Conservation (phyloP, 2,329 filamentous ascomycete species). For the Colletotrichum sojae region DNA sequence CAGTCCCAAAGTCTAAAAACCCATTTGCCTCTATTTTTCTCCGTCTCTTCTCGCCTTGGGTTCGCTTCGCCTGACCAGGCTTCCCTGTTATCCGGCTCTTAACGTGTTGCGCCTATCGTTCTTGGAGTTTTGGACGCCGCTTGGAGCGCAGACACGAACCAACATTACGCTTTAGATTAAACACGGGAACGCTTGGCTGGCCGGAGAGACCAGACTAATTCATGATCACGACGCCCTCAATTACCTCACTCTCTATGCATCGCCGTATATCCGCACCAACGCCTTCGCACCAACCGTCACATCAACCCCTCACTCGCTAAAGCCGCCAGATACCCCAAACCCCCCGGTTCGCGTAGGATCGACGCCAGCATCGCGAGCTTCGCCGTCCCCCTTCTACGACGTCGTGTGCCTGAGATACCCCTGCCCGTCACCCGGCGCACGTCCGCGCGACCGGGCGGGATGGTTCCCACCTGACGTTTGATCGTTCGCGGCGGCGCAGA, state of each 20-base stretch:
- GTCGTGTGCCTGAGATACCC: conserved; percentile 27
- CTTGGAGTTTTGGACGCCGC: neutral
- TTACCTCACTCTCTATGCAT: too few species aligned
- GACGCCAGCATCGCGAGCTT: conserved; percentile 23
- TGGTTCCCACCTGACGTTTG: conserved; percentile 13
- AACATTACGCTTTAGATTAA: too few species aligned
- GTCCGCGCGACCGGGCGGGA: neutral
- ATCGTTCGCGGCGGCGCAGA: conserved; percentile 7
- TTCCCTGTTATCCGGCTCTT: neutral
- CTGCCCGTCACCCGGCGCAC: conserved; percentile 15
- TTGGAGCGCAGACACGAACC: too few species aligned
- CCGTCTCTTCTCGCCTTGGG: neutral
- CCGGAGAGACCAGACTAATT: too few species aligned
- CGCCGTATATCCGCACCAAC: too few species aligned
- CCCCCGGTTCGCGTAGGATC: conserved; percentile 9
- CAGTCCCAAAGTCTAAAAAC: neutral
- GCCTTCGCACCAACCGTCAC: too few species aligned
- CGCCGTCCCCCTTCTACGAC: conserved; percentile 10
- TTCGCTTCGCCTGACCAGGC: neutral
- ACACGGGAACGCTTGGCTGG: too few species aligned
- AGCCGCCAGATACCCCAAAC: neutral
- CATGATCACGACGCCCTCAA: too few species aligned
- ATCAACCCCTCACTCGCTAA: neutral
- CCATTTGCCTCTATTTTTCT: neutral
- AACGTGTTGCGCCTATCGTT: neutral